Evolutionary conservation across 2,329 filamentous ascomycete species (phyloP).

Genomic region (Aspergillus hortae): DNA sequence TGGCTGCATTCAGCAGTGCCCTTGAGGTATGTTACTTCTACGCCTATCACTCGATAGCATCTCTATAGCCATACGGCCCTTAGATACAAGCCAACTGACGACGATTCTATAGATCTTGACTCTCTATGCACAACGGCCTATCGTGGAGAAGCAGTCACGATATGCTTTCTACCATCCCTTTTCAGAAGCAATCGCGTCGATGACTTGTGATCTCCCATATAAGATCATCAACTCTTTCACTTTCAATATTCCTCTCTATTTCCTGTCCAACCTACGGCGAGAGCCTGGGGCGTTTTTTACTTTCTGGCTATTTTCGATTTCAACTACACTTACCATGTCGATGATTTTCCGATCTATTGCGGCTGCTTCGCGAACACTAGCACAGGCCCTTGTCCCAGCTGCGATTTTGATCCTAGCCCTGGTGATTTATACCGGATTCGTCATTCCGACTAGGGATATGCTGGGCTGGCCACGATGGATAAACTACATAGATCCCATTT

Average conservation of each 20-base stretch:
- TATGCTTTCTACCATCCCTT: conserved; percentile 90
- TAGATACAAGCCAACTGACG: background rate
- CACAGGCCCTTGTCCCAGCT: conserved; percentile 55
- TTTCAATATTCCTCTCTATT: conserved; percentile 81
- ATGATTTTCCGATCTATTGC: conserved; percentile 82
- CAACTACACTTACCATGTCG: conserved; percentile 72
- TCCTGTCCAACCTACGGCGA: conserved; percentile 77
- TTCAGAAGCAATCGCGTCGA: conserved; percentile 81
- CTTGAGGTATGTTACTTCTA: conserved; percentile 55
- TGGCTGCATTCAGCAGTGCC: conserved; percentile 79
- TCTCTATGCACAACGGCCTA: conserved; percentile 82
- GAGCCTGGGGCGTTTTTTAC: conserved; percentile 78
- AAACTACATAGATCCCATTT: conserved; percentile 74
- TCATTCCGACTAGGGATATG: conserved; percentile 57
- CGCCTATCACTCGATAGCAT: too few relatives aligned
- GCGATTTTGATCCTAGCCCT: conserved; percentile 46
- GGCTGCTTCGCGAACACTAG: conserved; percentile 66
- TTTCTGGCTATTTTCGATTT: conserved; percentile 73
- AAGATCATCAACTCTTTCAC: conserved; percentile 70
- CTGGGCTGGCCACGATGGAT: conserved; percentile 79
- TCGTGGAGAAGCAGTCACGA: conserved; percentile 83
- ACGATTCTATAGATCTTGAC: conserved; percentile 62
- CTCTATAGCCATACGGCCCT: conserved; percentile 11
- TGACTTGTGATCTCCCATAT: conserved; percentile 81
- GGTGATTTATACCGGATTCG: conserved; percentile 50